phyloP scores from a whole-genome alignment of 345 rosid species.

The Hibiscus trionum region DNA sequence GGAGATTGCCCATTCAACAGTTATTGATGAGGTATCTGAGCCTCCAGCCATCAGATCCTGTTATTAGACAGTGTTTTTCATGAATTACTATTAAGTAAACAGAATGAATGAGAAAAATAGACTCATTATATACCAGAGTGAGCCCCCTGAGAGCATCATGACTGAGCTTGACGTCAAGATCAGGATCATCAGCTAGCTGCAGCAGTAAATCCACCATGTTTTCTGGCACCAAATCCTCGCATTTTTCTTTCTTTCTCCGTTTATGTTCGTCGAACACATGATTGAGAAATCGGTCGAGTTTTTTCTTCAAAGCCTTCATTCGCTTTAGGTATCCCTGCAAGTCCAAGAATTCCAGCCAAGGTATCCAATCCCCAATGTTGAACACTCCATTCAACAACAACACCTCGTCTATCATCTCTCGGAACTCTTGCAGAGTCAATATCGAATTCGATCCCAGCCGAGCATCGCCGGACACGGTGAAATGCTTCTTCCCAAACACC shows the following conservation, averaged over 20 bases:
- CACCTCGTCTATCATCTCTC: not conserved
- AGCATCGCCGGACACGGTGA: too few relatives aligned
- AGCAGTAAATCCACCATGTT: not conserved
- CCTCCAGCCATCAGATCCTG: too few relatives aligned
- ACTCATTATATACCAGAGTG: not conserved
- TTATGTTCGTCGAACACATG: not conserved
- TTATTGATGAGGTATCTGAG: too few relatives aligned
- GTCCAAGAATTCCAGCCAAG: not conserved
- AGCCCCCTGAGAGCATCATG: not conserved
- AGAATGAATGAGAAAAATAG: not conserved
- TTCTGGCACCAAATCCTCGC: not conserved
- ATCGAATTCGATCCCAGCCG: not conserved
- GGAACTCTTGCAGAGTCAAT: not conserved
- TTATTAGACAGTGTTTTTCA: too few relatives aligned
- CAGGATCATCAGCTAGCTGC: not conserved
- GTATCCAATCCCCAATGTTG: not conserved
- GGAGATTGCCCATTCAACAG: too few relatives aligned
- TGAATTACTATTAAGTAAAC: too few relatives aligned
- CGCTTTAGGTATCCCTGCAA: not conserved
- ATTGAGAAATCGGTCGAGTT: not conserved
- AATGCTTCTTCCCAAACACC: not conserved
- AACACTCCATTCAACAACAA: not conserved
- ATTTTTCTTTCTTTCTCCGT: not conserved
- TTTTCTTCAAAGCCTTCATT: not conserved
- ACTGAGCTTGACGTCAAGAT: not conserved